Evolutionary conservation across 2,329 filamentous ascomycete genomes (phyloP).

Genomic region (Atkinsonella texensis): DNA sequence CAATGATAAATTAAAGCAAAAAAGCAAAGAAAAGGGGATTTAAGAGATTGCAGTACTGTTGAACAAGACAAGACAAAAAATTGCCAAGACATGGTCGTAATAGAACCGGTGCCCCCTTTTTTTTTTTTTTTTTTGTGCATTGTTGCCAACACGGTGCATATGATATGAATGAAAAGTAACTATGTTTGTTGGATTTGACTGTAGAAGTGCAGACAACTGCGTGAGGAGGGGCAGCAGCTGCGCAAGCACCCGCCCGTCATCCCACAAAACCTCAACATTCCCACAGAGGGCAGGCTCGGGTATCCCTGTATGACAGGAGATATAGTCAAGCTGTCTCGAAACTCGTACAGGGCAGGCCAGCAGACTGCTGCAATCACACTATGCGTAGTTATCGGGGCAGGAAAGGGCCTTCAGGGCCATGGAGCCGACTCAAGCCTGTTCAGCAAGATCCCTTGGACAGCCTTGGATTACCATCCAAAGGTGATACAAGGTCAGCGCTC

Average conservation of each 20-base stretch:
- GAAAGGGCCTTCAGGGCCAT: conserved; percentile 38
- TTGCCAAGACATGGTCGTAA: no score
- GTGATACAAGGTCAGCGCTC: conserved; percentile 60
- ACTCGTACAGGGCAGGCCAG: background rate
- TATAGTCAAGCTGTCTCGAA: background rate
- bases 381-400: conserved; percentile 16
- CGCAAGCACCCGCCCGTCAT: background rate
- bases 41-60: no score
- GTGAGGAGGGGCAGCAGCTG: background rate
- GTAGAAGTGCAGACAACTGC: conserved; percentile 14
- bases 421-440: conserved; percentile 62
- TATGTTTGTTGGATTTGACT: conserved; percentile 1
- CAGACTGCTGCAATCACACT: background rate
- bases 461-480: conserved; percentile 82
- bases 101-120: no score
- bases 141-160: background rate
- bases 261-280: no score
- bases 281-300: no score
- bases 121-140: no score
- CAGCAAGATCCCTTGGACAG: conserved; percentile 66
- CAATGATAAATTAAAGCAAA: no score
- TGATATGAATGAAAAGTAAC: no score
- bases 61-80: no score
- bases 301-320: no score
- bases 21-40: no score